phyloP scores from a whole-genome alignment of 2,329 filamentous ascomycete species.

The Alternaria atra region DNA sequence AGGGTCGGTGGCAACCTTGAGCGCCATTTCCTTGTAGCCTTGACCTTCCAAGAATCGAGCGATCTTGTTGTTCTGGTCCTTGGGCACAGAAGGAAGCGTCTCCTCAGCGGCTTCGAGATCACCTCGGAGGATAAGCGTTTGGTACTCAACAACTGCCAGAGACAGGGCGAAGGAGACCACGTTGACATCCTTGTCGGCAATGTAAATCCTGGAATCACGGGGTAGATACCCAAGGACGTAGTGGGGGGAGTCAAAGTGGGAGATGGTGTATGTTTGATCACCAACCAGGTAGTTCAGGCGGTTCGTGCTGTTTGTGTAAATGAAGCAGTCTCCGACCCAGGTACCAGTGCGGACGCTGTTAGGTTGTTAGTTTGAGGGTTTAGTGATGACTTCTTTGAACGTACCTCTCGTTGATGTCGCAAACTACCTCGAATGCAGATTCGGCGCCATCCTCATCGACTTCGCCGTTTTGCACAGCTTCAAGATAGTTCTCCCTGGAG shows the following conservation, averaged over 20 bases:
- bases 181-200: constrained; percentile 93
- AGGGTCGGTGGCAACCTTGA: constrained; percentile 91
- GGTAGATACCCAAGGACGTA: constrained; percentile 96
- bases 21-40: constrained; percentile 92
- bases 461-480: constrained; percentile 81
- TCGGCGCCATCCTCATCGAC: constrained; percentile 93
- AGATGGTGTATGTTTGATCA: constrained; percentile 96
- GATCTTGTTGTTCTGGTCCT: constrained; percentile 98
- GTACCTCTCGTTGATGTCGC: constrained; percentile 89
- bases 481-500: constrained; percentile 86
- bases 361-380: constrained; percentile 18
- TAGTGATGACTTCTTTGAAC: constrained; percentile 35
- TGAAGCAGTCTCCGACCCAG: constrained; percentile 99
- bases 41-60: constrained; percentile 97
- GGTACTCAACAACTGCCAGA: constrained; percentile 92
- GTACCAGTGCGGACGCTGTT: constrained; percentile 86
- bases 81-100: constrained; percentile 81
- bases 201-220: constrained; percentile 92
- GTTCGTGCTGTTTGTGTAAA: constrained; percentile 97
- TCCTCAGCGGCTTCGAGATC: constrained; percentile 93
- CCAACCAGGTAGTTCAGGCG: constrained; percentile 97
- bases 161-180: constrained; percentile 92
- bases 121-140: constrained; percentile 91
- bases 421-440: constrained; percentile 93
- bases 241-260: constrained; percentile 94